Evolutionary conservation across 1,139 yeast genomes (phyloP), one percentile per base, ranked within the genome.

Genomic region (Hanseniaspora uvarum): DNA sequence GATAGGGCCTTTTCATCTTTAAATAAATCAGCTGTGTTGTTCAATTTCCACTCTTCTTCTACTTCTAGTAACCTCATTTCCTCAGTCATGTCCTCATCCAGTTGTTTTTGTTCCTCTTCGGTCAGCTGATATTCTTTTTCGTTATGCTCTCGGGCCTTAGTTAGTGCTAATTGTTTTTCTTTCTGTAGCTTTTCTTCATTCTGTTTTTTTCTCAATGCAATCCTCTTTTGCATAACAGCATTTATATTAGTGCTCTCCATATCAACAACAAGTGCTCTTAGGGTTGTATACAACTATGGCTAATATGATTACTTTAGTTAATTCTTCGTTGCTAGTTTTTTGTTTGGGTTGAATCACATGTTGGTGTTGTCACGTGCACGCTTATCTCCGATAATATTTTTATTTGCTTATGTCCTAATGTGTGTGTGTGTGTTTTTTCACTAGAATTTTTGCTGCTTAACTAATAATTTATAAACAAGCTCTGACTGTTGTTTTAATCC

Each of bases 81-180:
- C 7, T 19, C 18, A 10, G 19, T 19, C 59, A 47, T 40, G 60
- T 56, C 53, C 12, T 19, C 16, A 12, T 43, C 44, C 1, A 37
- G 26, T n/a, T 38, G 46, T 5, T 14, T 18, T 19, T 47, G 41
- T 24, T 53, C 53, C 5, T n/a, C 26, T 14, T 31, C 46, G 59
- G 47, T 44, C 59, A 56, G 53, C 23, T 36, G 43, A 34, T 58
- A 52, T 16, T 40, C 56, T 34, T 40, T 50, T 19, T 49, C 52
- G 30, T 54, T 55, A 30, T 30, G 34, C 6, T 46, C 36, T 11
- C 24, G 37, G 36, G 46, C 52, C 36, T 53, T 45, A 19, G 54
- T 47, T 14, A 24, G 30, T 26, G 26, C 44, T 43, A 30, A 44
- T 40, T 46, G 34, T 37, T 41, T 51, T 28, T 49, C 43, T 30